phyloP scores from a whole-genome alignment of 805 yeast species.

The Middelhovenomyces tepae region DNA sequence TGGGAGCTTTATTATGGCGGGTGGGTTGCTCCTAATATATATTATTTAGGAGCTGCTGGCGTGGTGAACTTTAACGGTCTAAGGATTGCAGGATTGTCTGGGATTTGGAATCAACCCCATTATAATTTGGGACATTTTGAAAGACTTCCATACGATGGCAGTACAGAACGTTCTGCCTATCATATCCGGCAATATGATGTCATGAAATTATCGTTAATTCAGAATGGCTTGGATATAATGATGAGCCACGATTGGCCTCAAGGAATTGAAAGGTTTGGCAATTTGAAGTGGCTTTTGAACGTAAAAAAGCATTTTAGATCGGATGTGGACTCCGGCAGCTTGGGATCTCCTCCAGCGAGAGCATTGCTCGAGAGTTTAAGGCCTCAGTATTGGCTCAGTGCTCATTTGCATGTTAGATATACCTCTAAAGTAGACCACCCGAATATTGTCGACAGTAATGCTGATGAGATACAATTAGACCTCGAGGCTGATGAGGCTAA shows the following conservation, averaged over 20 bases:
- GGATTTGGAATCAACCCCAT: conserved; percentile 58
- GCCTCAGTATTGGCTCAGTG: conserved; percentile 79
- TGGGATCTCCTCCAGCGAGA: conserved; percentile 70
- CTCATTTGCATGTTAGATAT: conserved; percentile 76
- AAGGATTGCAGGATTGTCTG: conserved; percentile 74
- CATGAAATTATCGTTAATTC: conserved; percentile 40
- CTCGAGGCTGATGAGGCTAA: conserved; percentile 16
- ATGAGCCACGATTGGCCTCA: conserved; percentile 94
- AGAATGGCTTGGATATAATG: conserved; percentile 41
- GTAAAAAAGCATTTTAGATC: conserved; percentile 57
- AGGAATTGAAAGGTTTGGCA: conserved; percentile 61
- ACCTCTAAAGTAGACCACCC: conserved; percentile 44
- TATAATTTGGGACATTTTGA: conserved; percentile 36
- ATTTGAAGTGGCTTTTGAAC: conserved; percentile 39
- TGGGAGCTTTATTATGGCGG: conserved; percentile 76
- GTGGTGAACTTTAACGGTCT: conserved; percentile 68
- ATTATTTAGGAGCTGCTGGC: conserved; percentile 72
- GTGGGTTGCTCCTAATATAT: conserved; percentile 84
- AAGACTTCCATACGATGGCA: conserved; percentile 39
- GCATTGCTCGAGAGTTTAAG: conserved; percentile 41
- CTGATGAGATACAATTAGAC: conserved; percentile 13
- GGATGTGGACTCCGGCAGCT: conserved; percentile 49
- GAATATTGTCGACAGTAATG: conserved; percentile 10
- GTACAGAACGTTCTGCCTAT: conserved; percentile 47
- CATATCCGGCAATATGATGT: conserved; percentile 62